phyloP scores from a whole-genome alignment of 2,329 filamentous ascomycete species.

The Penicillium sp. region DNA sequence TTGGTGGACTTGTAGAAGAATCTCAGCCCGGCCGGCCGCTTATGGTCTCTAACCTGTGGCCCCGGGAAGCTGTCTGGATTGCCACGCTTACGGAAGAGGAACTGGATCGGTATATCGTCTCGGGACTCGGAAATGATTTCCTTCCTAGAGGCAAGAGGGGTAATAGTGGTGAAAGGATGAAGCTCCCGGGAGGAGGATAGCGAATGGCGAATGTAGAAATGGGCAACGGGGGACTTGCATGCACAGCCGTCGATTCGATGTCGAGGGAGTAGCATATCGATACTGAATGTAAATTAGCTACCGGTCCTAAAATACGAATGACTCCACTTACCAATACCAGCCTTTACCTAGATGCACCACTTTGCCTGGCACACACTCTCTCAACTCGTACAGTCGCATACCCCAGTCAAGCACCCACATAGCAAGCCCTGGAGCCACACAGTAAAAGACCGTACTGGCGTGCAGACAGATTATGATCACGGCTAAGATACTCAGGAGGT shows the following conservation, averaged over 20 bases:
- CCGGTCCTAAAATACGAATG: neutral
- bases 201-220: conserved; percentile 12
- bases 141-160: neutral
- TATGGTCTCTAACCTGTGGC: neutral
- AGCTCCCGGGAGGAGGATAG: neutral
- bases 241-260: conserved; percentile 6
- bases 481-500: neutral
- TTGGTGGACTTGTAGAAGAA: neutral
- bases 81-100: neutral
- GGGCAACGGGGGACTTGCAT: conserved; percentile 3
- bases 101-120: neutral
- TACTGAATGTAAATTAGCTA: neutral
- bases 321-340: neutral
- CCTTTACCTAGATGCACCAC: neutral
- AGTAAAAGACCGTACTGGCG: neutral
- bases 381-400: neutral
- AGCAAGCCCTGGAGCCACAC: neutral
- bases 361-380: neutral
- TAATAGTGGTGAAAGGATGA: neutral
- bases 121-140: neutral
- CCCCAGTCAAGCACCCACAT: neutral
- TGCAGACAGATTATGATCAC: neutral
- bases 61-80: neutral
- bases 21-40: neutral
- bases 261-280: conserved; percentile 4